Evolutionary conservation across 2,329 filamentous ascomycete species (phyloP), one percentile per base, ranked within the genome.

Genomic region (Alternaria solani): DNA sequence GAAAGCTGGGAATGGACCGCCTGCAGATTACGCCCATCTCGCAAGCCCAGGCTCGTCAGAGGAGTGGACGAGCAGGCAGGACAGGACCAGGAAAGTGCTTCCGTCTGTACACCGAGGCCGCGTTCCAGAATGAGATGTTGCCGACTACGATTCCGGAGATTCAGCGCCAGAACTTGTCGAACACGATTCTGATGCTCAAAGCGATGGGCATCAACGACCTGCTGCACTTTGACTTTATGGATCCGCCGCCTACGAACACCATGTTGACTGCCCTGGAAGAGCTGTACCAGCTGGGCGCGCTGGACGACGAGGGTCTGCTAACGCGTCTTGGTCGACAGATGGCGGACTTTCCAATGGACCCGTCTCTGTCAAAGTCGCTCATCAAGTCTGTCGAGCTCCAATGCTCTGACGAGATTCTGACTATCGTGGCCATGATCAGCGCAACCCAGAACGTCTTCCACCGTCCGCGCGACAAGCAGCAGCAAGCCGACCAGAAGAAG

Each of bases 201-300:
- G 95, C 95, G 0, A 98, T 99, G 93, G 95, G 96, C 3, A 98
- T 99, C 79, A 98, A 99, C 74, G 95, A 99, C 75, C 84, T 99
- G 1, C 85, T 99, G 12, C 93, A 96, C 75, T 99, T 99, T 73
- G 94, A 98, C 80, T 99, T 99, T 72, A 98, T 99, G 94, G 95
- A 99, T 72, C 94, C 95, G 0, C 95, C 95, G 0, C 95, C 95
- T 0, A 95, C 95, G 30, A 97, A 98, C 73, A 98, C 95, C 12
- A 97, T 98, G 93, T 86, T 99, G 65, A 96, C 93, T 51, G 95
- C 95, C 0, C 83, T 99, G 4, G 96, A 99, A 80, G 95, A 98
- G 75, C 84, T 99, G 0, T 99, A 99, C 74, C 93, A 93, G 0
- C 83, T 99, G 11, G 93, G 91, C 4, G 94, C 94, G 0, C 84